These are phyloP conservation scores for Cordyceps javanica DNA, from an alignment of 2,329 filamentous ascomycete genomes.

Conservation along the genomic window DNA sequence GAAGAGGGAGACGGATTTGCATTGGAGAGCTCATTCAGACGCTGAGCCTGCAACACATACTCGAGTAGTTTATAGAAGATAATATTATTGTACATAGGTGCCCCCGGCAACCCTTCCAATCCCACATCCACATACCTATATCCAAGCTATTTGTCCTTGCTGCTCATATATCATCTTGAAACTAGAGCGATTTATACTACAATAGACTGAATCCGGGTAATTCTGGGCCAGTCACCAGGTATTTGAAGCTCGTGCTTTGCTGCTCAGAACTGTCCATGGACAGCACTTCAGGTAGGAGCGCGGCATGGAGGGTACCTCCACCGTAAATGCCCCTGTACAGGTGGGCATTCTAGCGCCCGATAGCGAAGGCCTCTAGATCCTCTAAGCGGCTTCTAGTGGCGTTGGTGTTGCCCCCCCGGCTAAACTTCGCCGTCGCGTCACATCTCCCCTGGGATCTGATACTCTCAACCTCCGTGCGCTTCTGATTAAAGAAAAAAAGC, in stretches of 20 bases:
- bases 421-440: slow-evolving; percentile 10
- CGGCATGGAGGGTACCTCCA: neutral
- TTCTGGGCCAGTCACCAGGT: no score
- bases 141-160: no score
- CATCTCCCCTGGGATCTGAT: neutral
- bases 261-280: no score
- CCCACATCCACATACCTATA: no score
- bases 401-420: neutral
- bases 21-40: slow-evolving; percentile 24
- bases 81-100: neutral
- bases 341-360: neutral
- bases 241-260: no score
- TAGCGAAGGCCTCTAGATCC: neutral
- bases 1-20: slow-evolving; percentile 22
- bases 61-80: neutral
- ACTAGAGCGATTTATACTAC: no score
- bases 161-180: no score
- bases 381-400: neutral
- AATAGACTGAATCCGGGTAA: no score
- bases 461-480: neutral
- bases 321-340: neutral
- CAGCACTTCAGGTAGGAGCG: no score
- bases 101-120: no score
- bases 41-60: neutral
- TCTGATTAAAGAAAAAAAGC: no score